Conservation (phyloP, 345 rosid genomes). For the Populus simonii region DNA sequence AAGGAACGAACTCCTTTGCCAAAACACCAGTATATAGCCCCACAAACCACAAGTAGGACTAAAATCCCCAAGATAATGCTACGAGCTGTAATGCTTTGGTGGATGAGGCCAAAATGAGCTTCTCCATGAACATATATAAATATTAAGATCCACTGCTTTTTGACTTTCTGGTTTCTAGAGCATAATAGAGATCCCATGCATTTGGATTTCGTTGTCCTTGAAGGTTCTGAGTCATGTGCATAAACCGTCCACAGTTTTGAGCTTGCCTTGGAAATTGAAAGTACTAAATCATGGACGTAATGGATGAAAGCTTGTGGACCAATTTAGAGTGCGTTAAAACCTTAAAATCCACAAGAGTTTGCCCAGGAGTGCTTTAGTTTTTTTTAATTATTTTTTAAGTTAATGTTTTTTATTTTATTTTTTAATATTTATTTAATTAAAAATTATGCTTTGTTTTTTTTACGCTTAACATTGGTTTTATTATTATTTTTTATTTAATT, state of each 20-base stretch:
- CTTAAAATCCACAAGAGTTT: too few species aligned
- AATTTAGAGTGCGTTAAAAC: too few species aligned
- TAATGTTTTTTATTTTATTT: too few species aligned
- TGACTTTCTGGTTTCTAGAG: conserved; percentile 27
- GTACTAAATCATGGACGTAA: too few species aligned
- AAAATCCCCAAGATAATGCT: conserved; percentile 29
- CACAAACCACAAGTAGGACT: conserved; percentile 31
- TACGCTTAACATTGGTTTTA: too few species aligned
- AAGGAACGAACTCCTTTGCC: conserved; percentile 46
- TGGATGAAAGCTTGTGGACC: too few species aligned
- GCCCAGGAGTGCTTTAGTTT: too few species aligned
- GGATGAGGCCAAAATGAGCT: conserved; percentile 36
- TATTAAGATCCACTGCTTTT: conserved; percentile 22
- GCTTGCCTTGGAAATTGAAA: conserved; percentile 76
- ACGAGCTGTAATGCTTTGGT: conserved; percentile 27
- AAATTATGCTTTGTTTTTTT: too few species aligned
- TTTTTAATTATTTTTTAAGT: too few species aligned
- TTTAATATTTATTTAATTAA: too few species aligned
- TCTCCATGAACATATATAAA: conserved; percentile 33
- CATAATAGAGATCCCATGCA: conserved; percentile 38
- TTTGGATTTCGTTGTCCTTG: conserved; percentile 34
- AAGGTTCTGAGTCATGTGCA: conserved; percentile 46
- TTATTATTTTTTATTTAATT: too few species aligned
- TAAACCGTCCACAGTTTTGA: conserved; percentile 53
- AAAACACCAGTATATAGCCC: conserved; percentile 35